Conservation (phyloP, 257 asterid genomes). For the Salvia hispanica region DNA sequence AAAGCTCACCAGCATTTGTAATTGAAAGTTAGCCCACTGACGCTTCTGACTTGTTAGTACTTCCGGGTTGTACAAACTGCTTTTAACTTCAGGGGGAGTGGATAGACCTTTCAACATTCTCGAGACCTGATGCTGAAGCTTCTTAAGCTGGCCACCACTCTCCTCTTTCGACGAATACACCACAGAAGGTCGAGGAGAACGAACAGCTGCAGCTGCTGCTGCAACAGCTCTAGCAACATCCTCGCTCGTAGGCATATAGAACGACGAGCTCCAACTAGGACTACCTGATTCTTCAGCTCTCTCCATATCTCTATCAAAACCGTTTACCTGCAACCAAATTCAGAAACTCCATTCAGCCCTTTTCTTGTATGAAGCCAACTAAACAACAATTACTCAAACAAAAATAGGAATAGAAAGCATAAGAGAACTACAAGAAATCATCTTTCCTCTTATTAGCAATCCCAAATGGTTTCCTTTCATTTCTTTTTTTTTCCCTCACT, state of each 20-base stretch:
- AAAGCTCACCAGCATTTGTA: slow-evolving; percentile 83
- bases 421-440: not conserved
- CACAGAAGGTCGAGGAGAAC: slow-evolving; percentile 85
- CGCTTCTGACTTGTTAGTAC: slow-evolving; percentile 94
- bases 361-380: slow-evolving; percentile 1
- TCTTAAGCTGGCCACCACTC: slow-evolving; percentile 72
- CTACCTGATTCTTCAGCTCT: slow-evolving; percentile 74
- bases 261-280: slow-evolving; percentile 90
- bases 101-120: slow-evolving; percentile 84
- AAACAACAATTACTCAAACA: slow-evolving; percentile 1
- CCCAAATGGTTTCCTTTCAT: not conserved
- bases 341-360: slow-evolving; percentile 19
- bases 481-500: not conserved
- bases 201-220: slow-evolving; percentile 90
- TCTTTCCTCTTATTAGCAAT: not conserved
- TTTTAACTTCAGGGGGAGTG: slow-evolving; percentile 73
- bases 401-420: slow-evolving; percentile 9
- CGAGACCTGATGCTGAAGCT: slow-evolving; percentile 82
- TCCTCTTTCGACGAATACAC: slow-evolving; percentile 90
- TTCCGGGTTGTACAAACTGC: slow-evolving; percentile 89
- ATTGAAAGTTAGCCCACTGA: slow-evolving; percentile 96
- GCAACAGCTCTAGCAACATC: slow-evolving; percentile 97
- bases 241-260: slow-evolving; percentile 82
- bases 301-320: slow-evolving; percentile 55
- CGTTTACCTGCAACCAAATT: slow-evolving; percentile 36